Percentiles rank a stretch among this genome's conserved stretches.
These are phyloP conservation scores for Eutrema japonicum DNA, from an alignment of 345 rosid genomes.

Conservation along the genomic window DNA sequence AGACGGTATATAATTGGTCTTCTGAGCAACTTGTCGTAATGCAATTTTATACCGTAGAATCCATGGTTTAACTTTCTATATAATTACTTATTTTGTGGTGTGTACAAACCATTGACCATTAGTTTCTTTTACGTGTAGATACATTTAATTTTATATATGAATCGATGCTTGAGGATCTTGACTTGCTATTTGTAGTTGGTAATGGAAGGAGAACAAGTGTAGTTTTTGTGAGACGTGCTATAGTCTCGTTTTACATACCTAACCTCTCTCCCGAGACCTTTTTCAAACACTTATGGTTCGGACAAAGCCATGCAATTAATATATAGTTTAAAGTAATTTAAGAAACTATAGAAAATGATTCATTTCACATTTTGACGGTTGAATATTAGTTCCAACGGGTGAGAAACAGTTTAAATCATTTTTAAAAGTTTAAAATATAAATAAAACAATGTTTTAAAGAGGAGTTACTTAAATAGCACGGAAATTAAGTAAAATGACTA, in stretches of 20 bases:
- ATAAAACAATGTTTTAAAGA: too few relatives aligned
- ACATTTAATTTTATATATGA: slow-evolving; percentile 3
- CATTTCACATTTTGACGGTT: not conserved
- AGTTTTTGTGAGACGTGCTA: slow-evolving; percentile 27
- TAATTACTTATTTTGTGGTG: not conserved
- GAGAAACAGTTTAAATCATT: too few relatives aligned
- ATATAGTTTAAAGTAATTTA: not conserved
- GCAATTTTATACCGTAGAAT: slow-evolving; percentile 25
- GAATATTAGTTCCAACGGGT: not conserved
- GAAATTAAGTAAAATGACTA: too few relatives aligned
- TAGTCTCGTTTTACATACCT: slow-evolving; percentile 21
- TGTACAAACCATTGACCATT: slow-evolving; percentile 13
- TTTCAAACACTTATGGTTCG: not conserved
- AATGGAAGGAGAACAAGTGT: slow-evolving; percentile 19
- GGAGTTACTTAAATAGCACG: too few relatives aligned
- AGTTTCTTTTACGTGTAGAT: slow-evolving; percentile 31
- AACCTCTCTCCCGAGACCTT: slow-evolving; percentile 12
- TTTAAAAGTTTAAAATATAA: too few relatives aligned
- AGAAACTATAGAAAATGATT: not conserved
- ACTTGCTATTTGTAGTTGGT: slow-evolving; percentile 25
- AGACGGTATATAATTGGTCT: slow-evolving; percentile 20
- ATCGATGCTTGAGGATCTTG: slow-evolving; percentile 19
- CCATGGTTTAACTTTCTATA: slow-evolving; percentile 29
- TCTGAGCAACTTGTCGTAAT: slow-evolving; percentile 26
- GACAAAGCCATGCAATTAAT: not conserved